Percentiles rank a stretch among this genome's conserved stretches.
These are phyloP conservation scores for Penicillium mononematosum DNA, from an alignment of 495 filamentous ascomycete species.

Conservation along the genomic window DNA sequence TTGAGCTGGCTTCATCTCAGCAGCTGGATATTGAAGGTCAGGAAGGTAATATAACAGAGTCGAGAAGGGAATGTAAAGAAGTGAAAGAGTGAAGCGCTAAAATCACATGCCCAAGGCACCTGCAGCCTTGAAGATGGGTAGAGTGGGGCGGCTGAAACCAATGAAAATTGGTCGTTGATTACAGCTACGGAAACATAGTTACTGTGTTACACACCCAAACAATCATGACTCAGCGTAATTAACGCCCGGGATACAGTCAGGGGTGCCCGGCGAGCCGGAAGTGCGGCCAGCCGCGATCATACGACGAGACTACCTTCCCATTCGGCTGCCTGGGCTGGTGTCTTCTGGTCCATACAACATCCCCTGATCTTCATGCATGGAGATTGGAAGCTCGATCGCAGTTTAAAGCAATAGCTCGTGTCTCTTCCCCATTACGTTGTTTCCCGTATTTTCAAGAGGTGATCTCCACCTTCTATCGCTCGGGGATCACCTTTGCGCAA, in stretches of 20 bases:
- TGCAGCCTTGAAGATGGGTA: background rate
- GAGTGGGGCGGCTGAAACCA: slow-evolving; percentile 3
- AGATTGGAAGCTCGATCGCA: slow-evolving; percentile 3
- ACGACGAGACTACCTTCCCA: slow-evolving; percentile 27
- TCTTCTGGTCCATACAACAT: background rate
- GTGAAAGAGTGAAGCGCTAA: background rate
- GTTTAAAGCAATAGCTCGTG: slow-evolving; percentile 8
- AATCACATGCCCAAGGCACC: slow-evolving; percentile 20
- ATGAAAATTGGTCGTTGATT: slow-evolving; percentile 9
- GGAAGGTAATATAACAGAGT: background rate
- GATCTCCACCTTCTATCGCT: slow-evolving; percentile 23
- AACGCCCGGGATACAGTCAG: slow-evolving; percentile 10
- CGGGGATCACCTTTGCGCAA: slow-evolving; percentile 19
- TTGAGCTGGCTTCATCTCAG: background rate
- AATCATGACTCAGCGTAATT: background rate
- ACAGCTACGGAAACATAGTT: background rate
- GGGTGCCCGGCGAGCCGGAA: slow-evolving; percentile 35
- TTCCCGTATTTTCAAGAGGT: slow-evolving; percentile 1
- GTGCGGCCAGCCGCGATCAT: slow-evolving; percentile 43
- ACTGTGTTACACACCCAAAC: background rate
- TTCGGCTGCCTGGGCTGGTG: slow-evolving; percentile 2
- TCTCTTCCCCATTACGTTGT: background rate
- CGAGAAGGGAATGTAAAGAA: background rate
- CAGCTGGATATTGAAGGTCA: background rate
- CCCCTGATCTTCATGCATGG: slow-evolving; percentile 14